Base-by-base conservation (phyloP, 805 yeast species). In the Saturnispora mendoncae region DNA sequence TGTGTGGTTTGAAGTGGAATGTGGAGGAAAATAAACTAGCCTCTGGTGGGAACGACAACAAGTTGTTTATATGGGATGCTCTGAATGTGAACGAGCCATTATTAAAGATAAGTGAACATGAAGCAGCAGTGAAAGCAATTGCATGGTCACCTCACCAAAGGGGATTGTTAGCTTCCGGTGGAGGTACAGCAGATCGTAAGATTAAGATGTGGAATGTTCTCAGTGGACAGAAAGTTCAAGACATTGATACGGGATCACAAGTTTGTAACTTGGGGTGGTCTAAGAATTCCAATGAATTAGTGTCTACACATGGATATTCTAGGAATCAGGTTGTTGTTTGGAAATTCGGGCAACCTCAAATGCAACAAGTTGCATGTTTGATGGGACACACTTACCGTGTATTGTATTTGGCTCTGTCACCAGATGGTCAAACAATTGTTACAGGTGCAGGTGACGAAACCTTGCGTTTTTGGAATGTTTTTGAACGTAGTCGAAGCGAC, bases 381-480 rank as follows among this genome's bases (percentile, higher is more conserved):
- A 85, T 94, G 12, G 98, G 97, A 0, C 98, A 92, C 57, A 85
- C 95, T 1, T 85, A 82, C 56, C 71, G 98, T 47, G 97, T 92
- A 10, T 66, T 92, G 38, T 92, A 92, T 58, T 67, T 92, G 51
- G 76, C 95, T 4, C 69, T 90, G 64, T 83, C 95, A 15, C 95
- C 97, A 0, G 97, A 92, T 62, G 98, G 98, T 0, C 87, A 85
- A 47, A 87, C 97, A 0, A 82, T 92, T 12, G 98, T 90, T 2
- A 88, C 98, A 0, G 98, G 98, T 2, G 97, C 98, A 1, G 98
- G 97, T 4, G 98, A 92, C 62, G 98, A 92, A 60, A 92, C 98
- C 0, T 65, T 92, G 43, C 62, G 98, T 48, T 85, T 92, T 57
- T 92, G 98, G 98, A 87, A 86, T 51, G 83, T 88, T 1, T 92